Conservation (phyloP, 176 grass and related monocot genomes). For the Alloteropsis semialata region DNA sequence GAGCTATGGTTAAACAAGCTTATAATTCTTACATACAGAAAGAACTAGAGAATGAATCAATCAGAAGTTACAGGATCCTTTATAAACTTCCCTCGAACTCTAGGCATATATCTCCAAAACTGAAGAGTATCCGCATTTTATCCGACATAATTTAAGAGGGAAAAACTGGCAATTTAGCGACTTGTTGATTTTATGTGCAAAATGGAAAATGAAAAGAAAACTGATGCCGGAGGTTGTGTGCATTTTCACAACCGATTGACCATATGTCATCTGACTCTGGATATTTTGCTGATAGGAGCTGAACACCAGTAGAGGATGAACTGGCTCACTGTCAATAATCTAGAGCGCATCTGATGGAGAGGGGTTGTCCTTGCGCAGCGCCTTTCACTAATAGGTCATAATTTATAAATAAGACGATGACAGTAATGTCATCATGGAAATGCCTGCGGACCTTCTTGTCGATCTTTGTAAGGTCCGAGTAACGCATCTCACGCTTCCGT, state of each 20-base stretch:
- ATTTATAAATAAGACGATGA: slow-evolving; percentile 88
- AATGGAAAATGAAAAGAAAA: slow-evolving; percentile 10
- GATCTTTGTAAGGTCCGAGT: slow-evolving; percentile 88
- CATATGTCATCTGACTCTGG: not conserved
- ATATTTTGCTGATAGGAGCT: slow-evolving; percentile 6
- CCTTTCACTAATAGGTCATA: slow-evolving; percentile 53
- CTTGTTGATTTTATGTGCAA: slow-evolving; percentile 58
- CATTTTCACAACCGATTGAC: slow-evolving; percentile 12
- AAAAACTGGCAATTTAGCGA: slow-evolving; percentile 29
- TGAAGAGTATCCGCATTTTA: slow-evolving; percentile 51
- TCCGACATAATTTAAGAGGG: not conserved
- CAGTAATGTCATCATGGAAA: slow-evolving; percentile 96
- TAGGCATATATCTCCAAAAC: slow-evolving; percentile 37
- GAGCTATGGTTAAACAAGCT: not conserved
- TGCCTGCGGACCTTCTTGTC: slow-evolving; percentile 98
- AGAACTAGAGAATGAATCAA: slow-evolving; percentile 27
- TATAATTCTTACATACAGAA: slow-evolving; percentile 8
- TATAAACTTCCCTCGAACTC: slow-evolving; percentile 28
- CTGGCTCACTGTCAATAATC: slow-evolving; percentile 62
- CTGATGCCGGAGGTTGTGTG: slow-evolving; percentile 21
- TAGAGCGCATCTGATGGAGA: slow-evolving; percentile 76
- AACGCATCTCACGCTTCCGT: slow-evolving; percentile 90
- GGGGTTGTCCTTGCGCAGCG: slow-evolving; percentile 33
- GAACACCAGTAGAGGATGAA: slow-evolving; percentile 10
- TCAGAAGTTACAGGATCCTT: slow-evolving; percentile 34